phyloP scores from a whole-genome alignment of 257 asterid genomes.

The Solanum sitiens region DNA sequence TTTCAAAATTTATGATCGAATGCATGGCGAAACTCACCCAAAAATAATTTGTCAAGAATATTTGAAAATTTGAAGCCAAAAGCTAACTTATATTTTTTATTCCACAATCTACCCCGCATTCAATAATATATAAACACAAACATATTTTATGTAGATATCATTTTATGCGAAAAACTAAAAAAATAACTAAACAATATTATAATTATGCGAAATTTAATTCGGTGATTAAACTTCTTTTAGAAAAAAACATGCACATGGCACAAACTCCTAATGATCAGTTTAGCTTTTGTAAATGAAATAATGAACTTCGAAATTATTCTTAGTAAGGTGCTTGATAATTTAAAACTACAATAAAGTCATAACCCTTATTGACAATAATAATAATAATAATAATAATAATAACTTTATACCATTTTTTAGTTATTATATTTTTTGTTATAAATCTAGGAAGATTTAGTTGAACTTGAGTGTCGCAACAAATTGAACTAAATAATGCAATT shows the following conservation, averaged over 20 bases:
- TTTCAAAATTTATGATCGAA: no score
- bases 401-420: not conserved
- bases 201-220: not conserved
- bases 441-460: not conserved
- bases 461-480: not conserved
- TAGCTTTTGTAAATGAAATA: not conserved
- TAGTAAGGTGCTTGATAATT: not conserved
- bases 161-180: not conserved
- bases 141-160: not conserved
- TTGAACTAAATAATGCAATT: not conserved
- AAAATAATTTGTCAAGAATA: no score
- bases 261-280: not conserved
- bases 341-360: not conserved
- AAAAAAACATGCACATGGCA: not conserved
- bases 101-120: not conserved
- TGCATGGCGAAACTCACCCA: no score
- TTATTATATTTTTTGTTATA: not conserved
- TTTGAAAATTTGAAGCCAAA: no score
- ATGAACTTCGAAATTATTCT: not conserved
- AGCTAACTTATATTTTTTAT: not conserved
- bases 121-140: not conserved
- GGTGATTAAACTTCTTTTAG: not conserved
- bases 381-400: not conserved
- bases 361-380: not conserved
- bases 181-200: not conserved